These are phyloP conservation scores for Phoenix roebelenii DNA, from an alignment of 176 grass and related monocot genomes.

Conservation along the genomic window DNA sequence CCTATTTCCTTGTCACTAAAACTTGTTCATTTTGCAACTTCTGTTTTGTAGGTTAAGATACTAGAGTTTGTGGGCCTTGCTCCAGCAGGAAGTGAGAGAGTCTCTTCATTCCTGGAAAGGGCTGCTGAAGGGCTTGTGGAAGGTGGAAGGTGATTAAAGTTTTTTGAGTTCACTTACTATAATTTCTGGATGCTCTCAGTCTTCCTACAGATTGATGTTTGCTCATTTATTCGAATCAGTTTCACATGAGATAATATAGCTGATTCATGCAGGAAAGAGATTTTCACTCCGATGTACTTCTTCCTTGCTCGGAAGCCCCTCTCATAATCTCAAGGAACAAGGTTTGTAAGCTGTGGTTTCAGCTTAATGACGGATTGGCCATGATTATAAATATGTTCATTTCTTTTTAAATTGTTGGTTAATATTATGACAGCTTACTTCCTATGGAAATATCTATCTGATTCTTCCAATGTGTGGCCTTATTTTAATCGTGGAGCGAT, in stretches of 20 bases:
- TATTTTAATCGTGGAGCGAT: no score
- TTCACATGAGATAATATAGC: background rate
- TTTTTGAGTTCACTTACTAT: background rate
- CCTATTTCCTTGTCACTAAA: background rate
- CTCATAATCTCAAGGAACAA: no score
- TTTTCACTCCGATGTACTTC: background rate
- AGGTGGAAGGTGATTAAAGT: background rate
- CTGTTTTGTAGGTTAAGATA: background rate
- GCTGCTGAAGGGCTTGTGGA: background rate
- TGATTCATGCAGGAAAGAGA: background rate
- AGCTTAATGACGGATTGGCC: no score
- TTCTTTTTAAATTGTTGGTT: no score
- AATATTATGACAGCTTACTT: no score
- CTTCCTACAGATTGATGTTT: background rate
- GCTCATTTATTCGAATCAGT: background rate
- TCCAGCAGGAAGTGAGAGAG: background rate
- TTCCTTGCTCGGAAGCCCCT: background rate
- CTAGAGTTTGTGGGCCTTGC: background rate
- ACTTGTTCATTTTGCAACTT: background rate
- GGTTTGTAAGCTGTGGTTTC: no score
- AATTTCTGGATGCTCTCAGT: background rate
- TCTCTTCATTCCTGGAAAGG: background rate
- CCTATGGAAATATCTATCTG: no score
- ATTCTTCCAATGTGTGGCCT: no score
- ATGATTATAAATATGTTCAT: no score